Evolutionary conservation across 495 filamentous ascomycete genomes (phyloP).

Genomic region (Aspergillus coremiiformis): DNA sequence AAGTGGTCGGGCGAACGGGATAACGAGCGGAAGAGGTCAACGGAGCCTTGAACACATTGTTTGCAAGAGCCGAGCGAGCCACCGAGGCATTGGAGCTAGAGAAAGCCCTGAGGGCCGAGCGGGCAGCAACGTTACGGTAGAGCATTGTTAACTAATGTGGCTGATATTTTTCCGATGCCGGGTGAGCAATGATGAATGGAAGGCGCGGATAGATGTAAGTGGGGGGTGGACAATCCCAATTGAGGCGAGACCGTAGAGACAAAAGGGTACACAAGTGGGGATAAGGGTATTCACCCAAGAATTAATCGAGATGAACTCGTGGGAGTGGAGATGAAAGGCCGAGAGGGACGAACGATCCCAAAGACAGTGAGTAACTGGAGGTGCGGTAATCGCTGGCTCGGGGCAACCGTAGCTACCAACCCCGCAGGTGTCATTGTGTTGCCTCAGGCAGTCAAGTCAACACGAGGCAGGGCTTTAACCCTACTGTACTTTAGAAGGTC

Average conservation of each 20-base stretch:
- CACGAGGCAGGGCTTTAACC: constrained; percentile 18
- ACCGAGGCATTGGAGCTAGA: constrained; percentile 44
- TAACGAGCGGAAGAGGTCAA: constrained; percentile 38
- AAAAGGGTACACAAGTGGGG: constrained; percentile 26
- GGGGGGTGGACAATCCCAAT: constrained; percentile 30
- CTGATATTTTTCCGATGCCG: constrained; percentile 30
- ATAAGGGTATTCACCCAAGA: constrained; percentile 30
- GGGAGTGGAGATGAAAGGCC: constrained; percentile 24
- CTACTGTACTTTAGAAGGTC: constrained; percentile 6
- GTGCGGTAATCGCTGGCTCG: constrained; percentile 27
- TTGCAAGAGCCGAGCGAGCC: constrained; percentile 31
- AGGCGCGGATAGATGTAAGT: constrained; percentile 27
- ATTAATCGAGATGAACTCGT: constrained; percentile 28
- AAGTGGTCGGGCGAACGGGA: constrained; percentile 29
- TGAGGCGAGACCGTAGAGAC: constrained; percentile 21
- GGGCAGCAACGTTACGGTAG: constrained; percentile 40
- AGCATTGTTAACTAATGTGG: constrained; percentile 38
- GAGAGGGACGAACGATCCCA: constrained; percentile 28
- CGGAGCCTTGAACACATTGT: constrained; percentile 41
- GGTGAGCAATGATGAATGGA: constrained; percentile 29
- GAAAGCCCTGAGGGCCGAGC: constrained; percentile 41
- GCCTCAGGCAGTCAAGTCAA: constrained; percentile 23
- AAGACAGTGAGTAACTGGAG: constrained; percentile 35
- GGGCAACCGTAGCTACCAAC: constrained; percentile 27
- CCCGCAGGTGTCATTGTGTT: constrained; percentile 19